Evolutionary conservation across 148 eudicot genomes (phyloP).

Genomic region (Nyssa sinensis): DNA sequence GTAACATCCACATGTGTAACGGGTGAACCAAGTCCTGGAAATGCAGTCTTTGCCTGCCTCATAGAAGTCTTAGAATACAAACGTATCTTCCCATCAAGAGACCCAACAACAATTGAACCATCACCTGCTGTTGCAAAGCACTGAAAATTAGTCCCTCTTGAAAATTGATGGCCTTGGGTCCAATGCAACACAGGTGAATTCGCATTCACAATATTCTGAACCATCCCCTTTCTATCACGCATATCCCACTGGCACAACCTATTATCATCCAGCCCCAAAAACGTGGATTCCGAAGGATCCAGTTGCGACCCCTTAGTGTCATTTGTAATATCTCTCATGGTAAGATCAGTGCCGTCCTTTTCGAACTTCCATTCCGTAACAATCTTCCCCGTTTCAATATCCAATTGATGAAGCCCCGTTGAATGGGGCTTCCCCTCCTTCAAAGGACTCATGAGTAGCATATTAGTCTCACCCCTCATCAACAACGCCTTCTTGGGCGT

Average conservation of each 20-base stretch:
- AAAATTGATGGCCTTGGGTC: conserved; percentile 92
- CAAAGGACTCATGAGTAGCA: conserved; percentile 83
- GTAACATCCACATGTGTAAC: conserved; percentile 94
- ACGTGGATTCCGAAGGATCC: conserved; percentile 87
- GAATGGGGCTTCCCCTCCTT: conserved; percentile 72
- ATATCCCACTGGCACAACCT: conserved; percentile 94
- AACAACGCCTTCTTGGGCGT: conserved; percentile 77
- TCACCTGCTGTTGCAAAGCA: conserved; percentile 96
- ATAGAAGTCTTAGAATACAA: conserved; percentile 84
- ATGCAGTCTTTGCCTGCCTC: conserved; percentile 97
- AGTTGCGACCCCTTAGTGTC: conserved; percentile 81
- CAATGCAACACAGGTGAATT: conserved; percentile 79
- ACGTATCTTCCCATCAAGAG: conserved; percentile 93
- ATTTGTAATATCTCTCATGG: conserved; percentile 87
- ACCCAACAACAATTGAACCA: conserved; percentile 95
- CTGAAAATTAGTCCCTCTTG: conserved; percentile 89
- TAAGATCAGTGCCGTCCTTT: conserved; percentile 78
- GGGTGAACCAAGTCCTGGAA: conserved; percentile 92
- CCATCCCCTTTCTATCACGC: conserved; percentile 80
- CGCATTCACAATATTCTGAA: conserved; percentile 49
- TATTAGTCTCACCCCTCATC: conserved; percentile 93
- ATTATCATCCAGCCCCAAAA: conserved; percentile 92
- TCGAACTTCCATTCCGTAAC: conserved; percentile 93
- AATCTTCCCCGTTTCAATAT: conserved; percentile 88
- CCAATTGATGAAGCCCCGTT: conserved; percentile 76